Base-by-base conservation (phyloP, 768 basidiomycete species). In the Lactarius indigo region DNA sequence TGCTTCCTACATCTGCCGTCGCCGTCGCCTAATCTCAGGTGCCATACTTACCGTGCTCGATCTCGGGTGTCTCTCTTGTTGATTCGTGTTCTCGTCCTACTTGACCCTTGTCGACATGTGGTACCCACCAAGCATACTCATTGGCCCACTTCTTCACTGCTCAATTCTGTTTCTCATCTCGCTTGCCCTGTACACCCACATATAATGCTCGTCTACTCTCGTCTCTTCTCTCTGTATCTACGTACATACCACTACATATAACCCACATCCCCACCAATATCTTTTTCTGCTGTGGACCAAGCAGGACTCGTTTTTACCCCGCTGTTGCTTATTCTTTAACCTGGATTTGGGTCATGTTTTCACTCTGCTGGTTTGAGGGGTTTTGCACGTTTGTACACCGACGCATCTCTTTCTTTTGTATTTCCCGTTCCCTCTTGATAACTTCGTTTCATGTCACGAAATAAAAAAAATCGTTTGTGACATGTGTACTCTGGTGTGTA, bases 311-410 rank as follows among this genome's bases (percentile, higher is more conserved):
- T 66, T 41, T 57, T 52, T 57, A 50, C 31, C 35, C 33, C 42
- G 10, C 47, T 26, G 28, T 13, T 41, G 28, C 37, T 64, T 37
- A 39, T 50, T 31, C 18, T 15, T 55, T 18, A 41, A 26, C 37
- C 9, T 55, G 26, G 30, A 35, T 57, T 30, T 33, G 28, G 56
- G 39, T 59, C 35, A 54, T 59, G 33, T 59, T 35, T 57, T 56
- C 59, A 31, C 20, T 66, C 10, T 26, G 7, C 66, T 44, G 52
- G 30, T 30, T 59, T 74, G 17, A 65, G 68, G 64, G 77, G 76
- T 66, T 57, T 31, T 65, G 60, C 57, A 44, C 15, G 23, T 50
- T 50, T 52, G 50, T 52, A 26, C 50, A 52, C 12, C 50, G 6
- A 52, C 12, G 50, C 50, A 52, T 52, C 13, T 5, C 23, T 28